Evolutionary conservation across 768 basidiomycete genomes (phyloP), one percentile per base, ranked within the genome.

Genomic region (Russula lepida): DNA sequence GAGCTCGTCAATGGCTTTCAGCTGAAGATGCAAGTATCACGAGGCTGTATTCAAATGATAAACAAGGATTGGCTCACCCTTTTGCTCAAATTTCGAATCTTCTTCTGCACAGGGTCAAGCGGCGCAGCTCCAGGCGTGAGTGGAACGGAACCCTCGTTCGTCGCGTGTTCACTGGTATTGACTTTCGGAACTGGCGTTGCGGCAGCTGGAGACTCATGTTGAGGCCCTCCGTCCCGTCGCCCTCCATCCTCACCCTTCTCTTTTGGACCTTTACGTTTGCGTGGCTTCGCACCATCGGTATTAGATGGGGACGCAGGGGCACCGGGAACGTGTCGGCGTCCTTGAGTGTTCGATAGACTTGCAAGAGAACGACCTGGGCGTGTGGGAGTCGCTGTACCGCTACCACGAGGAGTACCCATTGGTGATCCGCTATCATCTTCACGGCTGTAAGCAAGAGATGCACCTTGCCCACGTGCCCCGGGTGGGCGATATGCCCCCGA

Each of bases 1-100:
- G 53, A 99, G 83, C 69, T 98, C 95, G 23, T 98, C 93, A 66
- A 99, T 98, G n/a, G 95, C 95, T 72, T 97, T 98, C 66, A 99
- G 79, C 94, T 97, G 66, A 39, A 58, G n/a, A 11, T 39, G 58
- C 27, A 17, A 49, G 60, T 54, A 67, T 59, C 41, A 65, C 33
- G 56, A 62, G 54, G 28, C 57, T 44, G 25, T 15, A 23, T 23
- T 23, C 21, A 53, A 19, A 11, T 9, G n/a, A 13, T 17, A 47
- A 25, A 25, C 25, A 60, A 52, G 27, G 46, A 54, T 17, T 72
- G 2, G 4, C 80, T 39, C 43, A 89, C 94, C 86, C 97, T 99
- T 81, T 99, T 99, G 71, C 83, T 91, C 73, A 99, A 69, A 72
- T 97, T 98, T 68, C 97, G 80, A 51, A 89, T 82, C 81, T 95